Conservation (phyloP, 495 filamentous ascomycete species). For the Aspergillus conjunctus region DNA sequence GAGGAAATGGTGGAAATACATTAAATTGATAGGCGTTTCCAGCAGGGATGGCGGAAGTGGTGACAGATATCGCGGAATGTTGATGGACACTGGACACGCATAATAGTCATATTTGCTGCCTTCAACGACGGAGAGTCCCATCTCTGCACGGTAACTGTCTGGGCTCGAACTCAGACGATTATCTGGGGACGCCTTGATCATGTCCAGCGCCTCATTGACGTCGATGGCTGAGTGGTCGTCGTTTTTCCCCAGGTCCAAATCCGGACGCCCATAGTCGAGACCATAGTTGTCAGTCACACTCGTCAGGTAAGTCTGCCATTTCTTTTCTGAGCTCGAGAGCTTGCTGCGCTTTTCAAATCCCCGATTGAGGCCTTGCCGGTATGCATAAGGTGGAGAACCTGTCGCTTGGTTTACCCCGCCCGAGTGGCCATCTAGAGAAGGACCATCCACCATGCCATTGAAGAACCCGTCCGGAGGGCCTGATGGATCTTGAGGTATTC, state of each 20-base stretch:
- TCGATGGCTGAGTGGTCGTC: constrained; percentile 63
- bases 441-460: constrained; percentile 15
- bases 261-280: constrained; percentile 66
- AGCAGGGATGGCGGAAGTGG: constrained; percentile 68
- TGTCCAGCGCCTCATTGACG: constrained; percentile 42
- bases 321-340: constrained; percentile 32
- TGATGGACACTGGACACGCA: constrained; percentile 65
- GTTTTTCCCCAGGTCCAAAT: constrained; percentile 68
- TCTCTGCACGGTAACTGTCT: constrained; percentile 17
- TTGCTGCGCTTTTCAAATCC: constrained; percentile 13
- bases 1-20: constrained; percentile 77
- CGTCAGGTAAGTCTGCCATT: constrained; percentile 46
- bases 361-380: not conserved
- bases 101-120: constrained; percentile 55
- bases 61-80: constrained; percentile 64
- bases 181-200: constrained; percentile 25
- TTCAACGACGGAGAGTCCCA: not conserved
- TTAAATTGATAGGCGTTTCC: constrained; percentile 76
- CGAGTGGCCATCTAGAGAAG: constrained; percentile 5
- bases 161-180: constrained; percentile 22
- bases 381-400: constrained; percentile 3
- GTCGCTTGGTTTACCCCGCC: not conserved
- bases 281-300: constrained; percentile 59
- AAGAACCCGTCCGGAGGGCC: constrained; percentile 18
- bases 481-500: not conserved